Conservation (phyloP, 129 eudicot species). For the Tanacetum coccineum region DNA sequence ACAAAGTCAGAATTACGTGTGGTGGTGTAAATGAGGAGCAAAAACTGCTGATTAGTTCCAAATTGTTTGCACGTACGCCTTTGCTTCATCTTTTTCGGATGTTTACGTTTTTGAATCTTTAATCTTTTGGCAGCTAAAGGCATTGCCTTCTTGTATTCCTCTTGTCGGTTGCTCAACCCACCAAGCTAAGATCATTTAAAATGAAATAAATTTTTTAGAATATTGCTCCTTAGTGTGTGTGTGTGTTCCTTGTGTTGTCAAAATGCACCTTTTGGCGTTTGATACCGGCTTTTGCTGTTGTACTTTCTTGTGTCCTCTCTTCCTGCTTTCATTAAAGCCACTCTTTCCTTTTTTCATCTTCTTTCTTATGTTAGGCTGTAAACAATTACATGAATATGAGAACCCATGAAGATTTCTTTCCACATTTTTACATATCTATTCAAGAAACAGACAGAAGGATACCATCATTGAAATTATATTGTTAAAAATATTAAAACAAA, state of each 20-base stretch:
- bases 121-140: constrained; percentile 74
- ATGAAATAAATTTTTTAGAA: background rate
- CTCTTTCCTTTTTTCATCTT: constrained; percentile 78
- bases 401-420: background rate
- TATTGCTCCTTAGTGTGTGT: background rate
- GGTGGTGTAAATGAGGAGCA: too few species aligned
- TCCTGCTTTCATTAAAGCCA: constrained; percentile 59
- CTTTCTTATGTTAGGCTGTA: constrained; percentile 56
- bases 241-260: background rate
- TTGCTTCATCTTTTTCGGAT: constrained; percentile 44
- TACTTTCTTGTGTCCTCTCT: constrained; percentile 76
- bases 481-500: too few species aligned
- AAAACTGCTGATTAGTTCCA: background rate
- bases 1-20: too few species aligned
- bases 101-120: constrained; percentile 39
- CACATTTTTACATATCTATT: background rate
- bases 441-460: background rate
- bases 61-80: constrained; percentile 55
- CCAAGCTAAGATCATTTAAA: constrained; percentile 52
- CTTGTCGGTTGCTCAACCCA: constrained; percentile 68
- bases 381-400: background rate
- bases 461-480: too few species aligned
- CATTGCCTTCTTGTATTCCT: constrained; percentile 75
- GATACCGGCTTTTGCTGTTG: constrained; percentile 50
- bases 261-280: constrained; percentile 69